These are phyloP conservation scores for Westerdykella ornata DNA, from an alignment of 2,329 filamentous ascomycete genomes.

Conservation along the genomic window DNA sequence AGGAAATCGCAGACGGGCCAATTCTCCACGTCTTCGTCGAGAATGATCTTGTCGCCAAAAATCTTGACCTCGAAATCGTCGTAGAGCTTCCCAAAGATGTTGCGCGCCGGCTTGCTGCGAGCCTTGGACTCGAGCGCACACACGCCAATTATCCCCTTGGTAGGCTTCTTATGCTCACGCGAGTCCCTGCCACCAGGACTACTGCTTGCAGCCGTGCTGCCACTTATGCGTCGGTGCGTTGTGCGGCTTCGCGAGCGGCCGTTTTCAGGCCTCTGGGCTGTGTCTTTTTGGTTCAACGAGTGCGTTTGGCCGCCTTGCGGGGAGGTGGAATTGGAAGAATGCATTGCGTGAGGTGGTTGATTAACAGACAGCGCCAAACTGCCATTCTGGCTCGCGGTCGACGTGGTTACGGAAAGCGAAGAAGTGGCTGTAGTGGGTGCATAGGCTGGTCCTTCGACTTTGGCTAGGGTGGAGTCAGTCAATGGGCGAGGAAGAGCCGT, in stretches of 20 bases:
- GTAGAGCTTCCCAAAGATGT: conserved; percentile 88
- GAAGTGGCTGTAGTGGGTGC: conserved; percentile 38
- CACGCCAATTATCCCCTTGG: conserved; percentile 70
- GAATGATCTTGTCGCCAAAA: conserved; percentile 96
- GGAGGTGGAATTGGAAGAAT: conserved; percentile 10
- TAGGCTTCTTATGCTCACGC: conserved; percentile 46
- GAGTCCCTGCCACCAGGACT: conserved; percentile 61
- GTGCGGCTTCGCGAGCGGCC: conserved; percentile 36
- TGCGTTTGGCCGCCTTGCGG: conserved; percentile 13
- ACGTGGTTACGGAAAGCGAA: conserved; percentile 40
- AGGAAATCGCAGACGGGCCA: conserved; percentile 96
- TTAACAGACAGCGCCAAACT: conserved; percentile 29
- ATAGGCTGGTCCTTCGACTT: conserved; percentile 23
- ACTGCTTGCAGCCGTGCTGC: conserved; percentile 74
- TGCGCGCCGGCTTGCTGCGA: conserved; percentile 91
- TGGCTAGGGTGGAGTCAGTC: conserved; percentile 16
- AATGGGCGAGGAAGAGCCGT: no score
- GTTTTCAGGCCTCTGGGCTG: conserved; percentile 7
- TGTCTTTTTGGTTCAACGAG: conserved; percentile 6
- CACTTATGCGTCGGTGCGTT: conserved; percentile 70
- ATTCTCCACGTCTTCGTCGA: conserved; percentile 93
- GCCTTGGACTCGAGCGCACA: conserved; percentile 95
- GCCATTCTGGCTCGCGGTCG: conserved; percentile 41
- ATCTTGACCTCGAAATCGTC: conserved; percentile 95
- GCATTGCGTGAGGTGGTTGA: conserved; percentile 1